phyloP scores from a whole-genome alignment of 2,329 filamentous ascomycete species.

The Colletotrichum horii region DNA sequence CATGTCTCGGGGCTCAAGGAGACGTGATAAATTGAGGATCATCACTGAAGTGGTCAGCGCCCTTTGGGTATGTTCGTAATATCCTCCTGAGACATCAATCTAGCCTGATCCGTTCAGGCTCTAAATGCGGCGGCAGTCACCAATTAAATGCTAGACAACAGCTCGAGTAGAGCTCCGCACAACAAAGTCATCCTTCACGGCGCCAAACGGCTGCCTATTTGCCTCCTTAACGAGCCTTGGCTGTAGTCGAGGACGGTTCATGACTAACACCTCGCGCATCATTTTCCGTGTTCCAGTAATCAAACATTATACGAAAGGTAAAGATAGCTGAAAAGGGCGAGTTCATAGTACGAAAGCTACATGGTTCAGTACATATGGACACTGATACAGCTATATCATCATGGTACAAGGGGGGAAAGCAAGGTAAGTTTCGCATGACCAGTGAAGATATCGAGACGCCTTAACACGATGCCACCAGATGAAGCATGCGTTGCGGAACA shows the following conservation, averaged over 20 bases:
- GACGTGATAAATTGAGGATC: not conserved
- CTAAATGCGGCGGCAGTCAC: not conserved
- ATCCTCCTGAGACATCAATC: too few relatives aligned
- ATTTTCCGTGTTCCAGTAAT: not conserved
- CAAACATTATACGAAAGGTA: not conserved
- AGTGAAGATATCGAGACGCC: not conserved
- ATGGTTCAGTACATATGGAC: not conserved
- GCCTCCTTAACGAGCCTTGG: not conserved
- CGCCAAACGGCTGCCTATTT: not conserved
- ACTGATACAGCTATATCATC: not conserved
- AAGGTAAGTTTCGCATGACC: not conserved
- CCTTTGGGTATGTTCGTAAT: not conserved
- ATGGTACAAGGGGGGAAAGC: not conserved
- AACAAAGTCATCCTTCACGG: too few relatives aligned
- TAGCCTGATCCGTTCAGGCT: not conserved
- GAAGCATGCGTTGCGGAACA: not conserved
- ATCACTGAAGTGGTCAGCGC: not conserved
- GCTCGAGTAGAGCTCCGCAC: not conserved
- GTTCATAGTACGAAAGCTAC: not conserved
- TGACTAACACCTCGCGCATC: not conserved
- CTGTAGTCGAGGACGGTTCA: not conserved
- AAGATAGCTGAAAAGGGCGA: not conserved
- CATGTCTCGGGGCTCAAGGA: too few relatives aligned
- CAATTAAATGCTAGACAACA: not conserved
- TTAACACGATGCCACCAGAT: not conserved